Evolutionary conservation across 1,139 yeast species (phyloP).

Genomic region (Candida sanyaensis): DNA sequence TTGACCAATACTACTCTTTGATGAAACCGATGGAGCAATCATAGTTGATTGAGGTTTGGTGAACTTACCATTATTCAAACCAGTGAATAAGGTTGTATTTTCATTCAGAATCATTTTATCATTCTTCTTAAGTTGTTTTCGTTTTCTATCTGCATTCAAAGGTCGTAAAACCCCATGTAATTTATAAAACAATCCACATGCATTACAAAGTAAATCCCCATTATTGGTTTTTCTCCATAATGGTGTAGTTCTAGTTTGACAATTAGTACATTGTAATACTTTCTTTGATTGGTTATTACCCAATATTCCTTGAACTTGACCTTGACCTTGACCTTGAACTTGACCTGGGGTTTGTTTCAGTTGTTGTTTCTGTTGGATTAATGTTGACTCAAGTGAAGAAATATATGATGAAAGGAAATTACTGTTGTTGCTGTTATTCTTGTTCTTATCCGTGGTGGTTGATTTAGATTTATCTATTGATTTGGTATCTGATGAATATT

Average conservation of each 20-base stretch:
- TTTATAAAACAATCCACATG: constrained; percentile 50
- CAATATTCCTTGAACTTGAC: too few relatives aligned
- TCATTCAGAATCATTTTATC: constrained; percentile 26
- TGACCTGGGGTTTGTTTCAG: background rate
- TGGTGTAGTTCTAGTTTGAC: constrained; percentile 49
- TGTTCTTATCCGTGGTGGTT: background rate
- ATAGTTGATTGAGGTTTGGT: background rate
- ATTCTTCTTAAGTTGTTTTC: constrained; percentile 9
- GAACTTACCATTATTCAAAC: constrained; percentile 13
- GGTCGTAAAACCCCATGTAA: constrained; percentile 50
- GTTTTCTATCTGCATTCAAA: constrained; percentile 20
- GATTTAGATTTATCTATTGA: background rate
- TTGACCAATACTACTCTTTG: background rate
- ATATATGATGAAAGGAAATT: constrained; percentile 43
- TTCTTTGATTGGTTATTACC: constrained; percentile 18
- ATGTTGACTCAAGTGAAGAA: constrained; percentile 39
- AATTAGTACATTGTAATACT: constrained; percentile 43
- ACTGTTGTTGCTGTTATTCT: constrained; percentile 12
- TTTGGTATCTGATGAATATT: constrained; percentile 19
- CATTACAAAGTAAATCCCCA: constrained; percentile 49
- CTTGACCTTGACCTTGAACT: too few relatives aligned
- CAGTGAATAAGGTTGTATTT: constrained; percentile 27
- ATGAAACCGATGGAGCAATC: background rate
- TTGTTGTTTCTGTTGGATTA: constrained; percentile 24
- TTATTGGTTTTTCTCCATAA: constrained; percentile 48